These are phyloP conservation scores for Gyrodon lividus DNA, from an alignment of 768 basidiomycete genomes.

Conservation along the genomic window DNA sequence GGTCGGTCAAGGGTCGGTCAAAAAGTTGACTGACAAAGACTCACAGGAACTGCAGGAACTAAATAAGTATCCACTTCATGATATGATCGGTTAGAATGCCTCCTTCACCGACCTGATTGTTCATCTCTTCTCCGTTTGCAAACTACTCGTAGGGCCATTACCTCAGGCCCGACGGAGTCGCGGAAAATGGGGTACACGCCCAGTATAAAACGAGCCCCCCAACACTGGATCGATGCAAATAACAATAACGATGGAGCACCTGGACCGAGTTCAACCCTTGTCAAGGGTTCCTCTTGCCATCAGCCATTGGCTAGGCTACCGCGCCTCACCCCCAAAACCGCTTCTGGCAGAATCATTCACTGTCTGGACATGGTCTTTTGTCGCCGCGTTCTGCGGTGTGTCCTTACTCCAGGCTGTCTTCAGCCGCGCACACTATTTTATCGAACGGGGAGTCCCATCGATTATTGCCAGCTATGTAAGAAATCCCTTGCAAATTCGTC, in stretches of 20 bases:
- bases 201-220: not conserved
- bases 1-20: no score
- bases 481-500: not conserved
- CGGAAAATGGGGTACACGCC: no score
- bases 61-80: no score
- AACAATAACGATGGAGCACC: not conserved
- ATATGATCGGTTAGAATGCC: no score
- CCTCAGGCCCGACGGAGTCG: not conserved
- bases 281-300: constrained; percentile 1
- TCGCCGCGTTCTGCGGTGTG: constrained; percentile 51
- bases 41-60: no score
- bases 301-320: constrained; percentile 16
- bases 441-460: constrained; percentile 39
- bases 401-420: constrained; percentile 51
- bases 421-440: constrained; percentile 47
- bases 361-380: constrained; percentile 44
- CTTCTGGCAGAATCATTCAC: constrained; percentile 1
- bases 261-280: not conserved
- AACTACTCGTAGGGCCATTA: not conserved
- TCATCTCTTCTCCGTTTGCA: not conserved
- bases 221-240: not conserved
- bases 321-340: constrained; percentile 7
- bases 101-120: not conserved
- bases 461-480: constrained; percentile 24
- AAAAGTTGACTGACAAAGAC: no score